Evolutionary conservation across 202 grass and related monocot genomes (phyloP), one percentile per base, ranked within the genome.

Genomic region (Cymbopogon flexuosus): DNA sequence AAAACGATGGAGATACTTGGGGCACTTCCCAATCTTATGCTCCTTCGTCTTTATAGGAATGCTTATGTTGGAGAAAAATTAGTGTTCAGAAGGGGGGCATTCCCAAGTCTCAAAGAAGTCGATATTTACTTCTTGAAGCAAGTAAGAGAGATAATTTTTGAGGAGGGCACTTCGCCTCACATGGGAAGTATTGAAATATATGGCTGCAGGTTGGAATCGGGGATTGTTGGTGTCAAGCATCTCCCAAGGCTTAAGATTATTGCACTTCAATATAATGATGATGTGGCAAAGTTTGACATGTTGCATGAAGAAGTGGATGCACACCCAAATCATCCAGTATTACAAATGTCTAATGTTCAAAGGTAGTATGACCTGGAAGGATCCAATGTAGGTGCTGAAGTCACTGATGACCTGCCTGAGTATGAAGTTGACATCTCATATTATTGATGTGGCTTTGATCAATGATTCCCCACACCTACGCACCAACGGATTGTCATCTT

Each of bases 221-320:
- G 83, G 24, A 79, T 79, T 79, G 8, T n/a, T 59, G 83, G 76
- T 35, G 24, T 68, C 8, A 29, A 80, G 10, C 61, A 75, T 14
- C 77, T 86, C 74, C 60, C 12, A 34, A 59, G 1, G 23, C 76
- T 85, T 54, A 80, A 59, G 60, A 56, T 59, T 16, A 77, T 84
- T 62, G 7, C 52, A 39, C 27, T 84, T 39, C 8, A 3, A 23
- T 2, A 0, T 1, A 0, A 0, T 2, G 1, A 13, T 72, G 5
- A 16, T 5, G 37, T 80, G 47, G 61, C 59, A 5, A 65, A 24
- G 33, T 54, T 85, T 60, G 46, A 13, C n/a, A 3, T 29, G 68
- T 29, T 80, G 36, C 24, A 57, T 18, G 8, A 3, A 11, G 36
- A 85, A 60, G 12, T 85, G 27, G 69, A 58, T 0, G 35, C 43